These are phyloP conservation scores for Phytophthora rubi DNA, from an alignment of 352 stramenopile genomes.

Conservation along the genomic window DNA sequence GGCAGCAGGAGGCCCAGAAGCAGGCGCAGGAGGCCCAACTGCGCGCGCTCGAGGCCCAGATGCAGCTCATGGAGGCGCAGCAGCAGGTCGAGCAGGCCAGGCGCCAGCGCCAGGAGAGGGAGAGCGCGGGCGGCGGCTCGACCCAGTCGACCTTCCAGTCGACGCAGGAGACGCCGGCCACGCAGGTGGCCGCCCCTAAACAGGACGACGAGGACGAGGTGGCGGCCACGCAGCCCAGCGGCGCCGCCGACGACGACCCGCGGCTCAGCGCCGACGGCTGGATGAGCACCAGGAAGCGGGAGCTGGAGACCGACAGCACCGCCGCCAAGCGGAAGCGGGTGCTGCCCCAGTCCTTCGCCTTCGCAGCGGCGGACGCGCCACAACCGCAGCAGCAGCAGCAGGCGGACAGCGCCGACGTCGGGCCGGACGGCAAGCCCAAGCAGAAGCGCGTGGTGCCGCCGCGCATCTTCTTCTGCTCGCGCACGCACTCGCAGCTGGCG, in stretches of 20 bases:
- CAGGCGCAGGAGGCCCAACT: conserved; percentile 26
- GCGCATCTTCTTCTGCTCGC: conserved; percentile 89
- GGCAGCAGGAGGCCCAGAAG: conserved; percentile 23
- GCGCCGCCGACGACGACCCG: conserved; percentile 2
- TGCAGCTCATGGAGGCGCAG: conserved; percentile 28
- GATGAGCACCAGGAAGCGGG: conserved; percentile 28
- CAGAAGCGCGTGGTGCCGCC: conserved; percentile 47
- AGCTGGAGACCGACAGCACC: conserved; percentile 13
- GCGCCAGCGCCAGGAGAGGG: conserved; percentile 12
- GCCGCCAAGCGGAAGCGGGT: conserved; percentile 32
- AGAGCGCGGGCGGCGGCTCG: neutral
- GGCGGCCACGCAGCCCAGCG: conserved; percentile 30
- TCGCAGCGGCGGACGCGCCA: conserved; percentile 17
- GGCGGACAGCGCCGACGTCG: conserved; percentile 12
- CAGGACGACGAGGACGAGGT: conserved; percentile 31
- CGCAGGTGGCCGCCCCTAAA: neutral
- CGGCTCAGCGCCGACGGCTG: conserved; percentile 13
- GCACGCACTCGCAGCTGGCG: conserved; percentile 85
- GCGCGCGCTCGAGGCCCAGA: conserved; percentile 24
- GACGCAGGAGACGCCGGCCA: conserved; percentile 17
- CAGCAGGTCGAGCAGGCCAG: conserved; percentile 33
- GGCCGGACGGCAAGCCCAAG: conserved; percentile 32
- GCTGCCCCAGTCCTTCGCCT: conserved; percentile 34
- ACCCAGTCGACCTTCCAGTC: conserved; percentile 16
- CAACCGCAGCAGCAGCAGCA: neutral